These are phyloP conservation scores for Aspergillus amoenus DNA, from an alignment of 2,329 filamentous ascomycete genomes.

Conservation along the genomic window DNA sequence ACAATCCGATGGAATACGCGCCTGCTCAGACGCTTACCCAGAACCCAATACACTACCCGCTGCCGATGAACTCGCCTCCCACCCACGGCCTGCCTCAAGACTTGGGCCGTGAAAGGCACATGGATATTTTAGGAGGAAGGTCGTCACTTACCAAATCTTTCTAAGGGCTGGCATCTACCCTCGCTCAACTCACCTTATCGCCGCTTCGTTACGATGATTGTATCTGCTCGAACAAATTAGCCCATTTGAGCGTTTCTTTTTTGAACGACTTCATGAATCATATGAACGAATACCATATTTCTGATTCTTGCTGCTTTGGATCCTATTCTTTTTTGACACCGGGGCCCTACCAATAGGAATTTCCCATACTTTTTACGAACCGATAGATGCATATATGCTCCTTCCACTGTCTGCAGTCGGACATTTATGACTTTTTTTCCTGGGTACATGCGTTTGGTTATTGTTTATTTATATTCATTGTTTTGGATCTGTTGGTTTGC, in stretches of 20 bases:
- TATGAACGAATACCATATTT: conserved; percentile 3
- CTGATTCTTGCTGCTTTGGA: background rate
- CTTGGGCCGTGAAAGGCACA: conserved; percentile 16
- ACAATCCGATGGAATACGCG: conserved; percentile 32
- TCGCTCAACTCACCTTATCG: background rate
- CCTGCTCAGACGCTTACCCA: conserved; percentile 26
- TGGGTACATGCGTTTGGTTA: conserved; percentile 24
- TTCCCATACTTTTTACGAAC: background rate
- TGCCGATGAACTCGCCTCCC: conserved; percentile 27
- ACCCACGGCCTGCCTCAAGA: conserved; percentile 27
- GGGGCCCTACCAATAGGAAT: background rate
- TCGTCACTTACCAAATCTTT: conserved; percentile 32
- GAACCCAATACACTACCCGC: conserved; percentile 28
- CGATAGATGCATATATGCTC: background rate
- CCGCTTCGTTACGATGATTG: background rate
- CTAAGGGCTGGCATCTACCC: conserved; percentile 7
- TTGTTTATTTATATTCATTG: conserved; percentile 3
- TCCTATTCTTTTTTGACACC: background rate
- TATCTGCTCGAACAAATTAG: background rate
- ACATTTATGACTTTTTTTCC: conserved; percentile 9
- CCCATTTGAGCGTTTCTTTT: conserved; percentile 1
- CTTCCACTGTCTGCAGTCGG: background rate
- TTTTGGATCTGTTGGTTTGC: background rate
- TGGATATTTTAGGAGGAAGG: conserved; percentile 21
- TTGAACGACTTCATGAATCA: conserved; percentile 10